phyloP scores from a whole-genome alignment of 2,329 filamentous ascomycete genomes.

The Fusarium albosuccineum region DNA sequence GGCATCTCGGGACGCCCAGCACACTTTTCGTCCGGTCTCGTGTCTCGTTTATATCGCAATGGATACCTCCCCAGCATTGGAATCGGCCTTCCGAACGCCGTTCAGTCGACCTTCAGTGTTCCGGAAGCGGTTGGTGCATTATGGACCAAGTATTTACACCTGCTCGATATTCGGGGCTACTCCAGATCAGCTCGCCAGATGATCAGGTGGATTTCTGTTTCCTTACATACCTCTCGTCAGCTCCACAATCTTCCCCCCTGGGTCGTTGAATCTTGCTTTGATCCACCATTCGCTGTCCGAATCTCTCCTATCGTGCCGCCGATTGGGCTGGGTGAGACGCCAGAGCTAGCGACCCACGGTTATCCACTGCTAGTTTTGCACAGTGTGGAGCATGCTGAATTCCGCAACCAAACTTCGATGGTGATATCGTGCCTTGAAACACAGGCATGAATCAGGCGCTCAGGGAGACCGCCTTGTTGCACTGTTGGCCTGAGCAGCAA shows the following conservation, averaged over 20 bases:
- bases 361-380: slow-evolving; percentile 48
- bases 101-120: not conserved
- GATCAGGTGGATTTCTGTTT: slow-evolving; percentile 41
- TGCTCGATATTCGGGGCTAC: slow-evolving; percentile 25
- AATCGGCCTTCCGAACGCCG: not conserved
- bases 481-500: slow-evolving; percentile 14
- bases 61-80: not conserved
- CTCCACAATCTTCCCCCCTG: slow-evolving; percentile 43
- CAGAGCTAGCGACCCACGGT: slow-evolving; percentile 39
- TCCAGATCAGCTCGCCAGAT: slow-evolving; percentile 24
- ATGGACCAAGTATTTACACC: slow-evolving; percentile 26
- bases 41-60: not conserved
- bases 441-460: slow-evolving; percentile 42
- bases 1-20: slow-evolving; percentile 3
- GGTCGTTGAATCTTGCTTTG: slow-evolving; percentile 33
- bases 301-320: slow-evolving; percentile 22
- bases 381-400: slow-evolving; percentile 47
- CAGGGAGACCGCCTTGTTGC: slow-evolving; percentile 34
- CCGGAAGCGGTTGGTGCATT: slow-evolving; percentile 5
- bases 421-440: slow-evolving; percentile 45
- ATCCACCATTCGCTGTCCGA: slow-evolving; percentile 36
- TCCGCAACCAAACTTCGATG: slow-evolving; percentile 30
- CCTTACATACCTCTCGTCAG: slow-evolving; percentile 46
- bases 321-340: slow-evolving; percentile 41
- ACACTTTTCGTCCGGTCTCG: not conserved